Conservation (phyloP, 2,329 filamentous ascomycete genomes). For the Pseudogymnoascus destructans region DNA sequence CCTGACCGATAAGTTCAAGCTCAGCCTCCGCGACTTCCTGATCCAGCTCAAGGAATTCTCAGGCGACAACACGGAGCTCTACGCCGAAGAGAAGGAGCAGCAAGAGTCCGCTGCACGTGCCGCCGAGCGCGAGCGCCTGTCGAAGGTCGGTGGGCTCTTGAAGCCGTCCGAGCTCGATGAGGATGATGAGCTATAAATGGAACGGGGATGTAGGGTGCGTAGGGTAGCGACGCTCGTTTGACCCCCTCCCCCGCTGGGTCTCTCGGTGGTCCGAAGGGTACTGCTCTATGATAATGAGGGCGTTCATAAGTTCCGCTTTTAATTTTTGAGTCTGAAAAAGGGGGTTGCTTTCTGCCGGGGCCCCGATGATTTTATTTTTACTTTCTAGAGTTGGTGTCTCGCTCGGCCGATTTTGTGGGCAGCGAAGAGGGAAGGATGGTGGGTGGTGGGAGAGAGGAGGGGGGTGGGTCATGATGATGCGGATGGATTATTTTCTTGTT, state of each 20-base stretch:
- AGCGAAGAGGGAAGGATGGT: background rate
- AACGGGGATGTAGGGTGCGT: constrained; percentile 19
- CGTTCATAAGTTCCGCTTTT: background rate
- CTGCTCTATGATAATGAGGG: constrained; percentile 8
- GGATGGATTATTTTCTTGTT: background rate
- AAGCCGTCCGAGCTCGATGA: constrained; percentile 95
- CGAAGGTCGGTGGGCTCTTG: constrained; percentile 88
- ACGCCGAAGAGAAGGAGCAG: constrained; percentile 86
- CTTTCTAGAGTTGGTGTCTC: background rate
- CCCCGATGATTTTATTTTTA: background rate
- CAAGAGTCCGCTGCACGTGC: constrained; percentile 74
- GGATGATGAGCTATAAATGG: constrained; percentile 78
- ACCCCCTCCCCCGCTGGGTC: background rate
- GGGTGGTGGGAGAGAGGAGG: background rate
- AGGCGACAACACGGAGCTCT: constrained; percentile 89
- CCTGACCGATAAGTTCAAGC: constrained; percentile 86
- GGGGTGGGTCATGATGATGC: background rate
- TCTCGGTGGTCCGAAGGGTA: background rate
- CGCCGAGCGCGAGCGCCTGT: constrained; percentile 78
- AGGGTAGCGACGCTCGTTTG: background rate
- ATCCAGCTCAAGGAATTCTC: constrained; percentile 96
- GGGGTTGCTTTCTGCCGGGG: background rate
- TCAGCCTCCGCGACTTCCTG: constrained; percentile 90
- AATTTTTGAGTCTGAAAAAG: constrained; percentile 4
- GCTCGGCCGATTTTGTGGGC: background rate